phyloP scores from a whole-genome alignment of 1,284 basidiomycete genomes.

The Trichosporon faecale region DNA sequence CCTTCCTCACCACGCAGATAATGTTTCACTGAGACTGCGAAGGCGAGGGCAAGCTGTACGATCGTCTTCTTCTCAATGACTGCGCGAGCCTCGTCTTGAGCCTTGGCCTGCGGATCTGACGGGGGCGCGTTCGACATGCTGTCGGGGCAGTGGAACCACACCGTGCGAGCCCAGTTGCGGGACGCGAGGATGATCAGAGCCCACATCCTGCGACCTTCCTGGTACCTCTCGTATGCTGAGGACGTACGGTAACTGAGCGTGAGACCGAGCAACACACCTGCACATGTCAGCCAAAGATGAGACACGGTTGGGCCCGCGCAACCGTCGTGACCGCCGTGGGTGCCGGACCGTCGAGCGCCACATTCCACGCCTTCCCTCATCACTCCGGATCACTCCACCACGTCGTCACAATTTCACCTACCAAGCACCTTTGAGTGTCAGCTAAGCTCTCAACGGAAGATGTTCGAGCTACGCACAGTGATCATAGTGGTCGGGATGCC shows the following conservation, averaged over 20 bases:
- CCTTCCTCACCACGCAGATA: slow-evolving; percentile 64
- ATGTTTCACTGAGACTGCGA: slow-evolving; percentile 49
- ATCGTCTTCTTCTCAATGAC: slow-evolving; percentile 69
- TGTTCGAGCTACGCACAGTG: slow-evolving; percentile 41
- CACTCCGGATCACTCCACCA: neutral
- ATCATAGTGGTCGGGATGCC: slow-evolving; percentile 42
- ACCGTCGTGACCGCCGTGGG: neutral
- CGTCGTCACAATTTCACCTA: neutral
- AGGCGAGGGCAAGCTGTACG: slow-evolving; percentile 67
- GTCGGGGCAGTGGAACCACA: slow-evolving; percentile 51
- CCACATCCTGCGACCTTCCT: slow-evolving; percentile 68
- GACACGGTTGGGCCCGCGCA: neutral
- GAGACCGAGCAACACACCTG: slow-evolving; percentile 48
- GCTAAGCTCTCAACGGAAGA: no score
- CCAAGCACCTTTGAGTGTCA: neutral
- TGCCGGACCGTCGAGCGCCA: neutral
- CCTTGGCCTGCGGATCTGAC: slow-evolving; percentile 46
- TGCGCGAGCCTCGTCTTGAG: slow-evolving; percentile 54
- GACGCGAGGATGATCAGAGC: slow-evolving; percentile 62
- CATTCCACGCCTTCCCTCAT: neutral
- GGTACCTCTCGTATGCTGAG: slow-evolving; percentile 71
- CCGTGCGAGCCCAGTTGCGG: slow-evolving; percentile 41
- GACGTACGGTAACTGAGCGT: slow-evolving; percentile 57
- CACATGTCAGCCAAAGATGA: neutral
- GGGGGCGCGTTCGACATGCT: slow-evolving; percentile 23